Percentiles rank a stretch among this genome's conserved stretches.
Evolutionary conservation across 257 asterid genomes (phyloP).

Genomic region (Avicennia marina): DNA sequence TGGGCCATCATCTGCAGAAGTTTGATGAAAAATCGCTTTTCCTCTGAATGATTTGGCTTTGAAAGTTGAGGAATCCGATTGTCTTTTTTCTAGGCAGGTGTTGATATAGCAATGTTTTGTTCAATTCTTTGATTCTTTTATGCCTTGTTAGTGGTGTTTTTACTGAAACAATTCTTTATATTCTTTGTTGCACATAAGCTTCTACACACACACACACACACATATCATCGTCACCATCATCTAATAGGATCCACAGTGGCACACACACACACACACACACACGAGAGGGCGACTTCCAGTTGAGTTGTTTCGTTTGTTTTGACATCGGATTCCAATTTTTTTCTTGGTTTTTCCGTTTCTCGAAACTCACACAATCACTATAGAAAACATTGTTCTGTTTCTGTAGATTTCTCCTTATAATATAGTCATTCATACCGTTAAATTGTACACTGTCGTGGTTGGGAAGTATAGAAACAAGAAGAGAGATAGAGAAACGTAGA

Average conservation of each 20-base stretch:
- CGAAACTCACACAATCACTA: constrained; percentile 55
- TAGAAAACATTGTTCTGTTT: constrained; percentile 48
- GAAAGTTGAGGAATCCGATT: constrained; percentile 88
- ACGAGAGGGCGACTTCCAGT: constrained; percentile 1
- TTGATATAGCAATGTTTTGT: constrained; percentile 19
- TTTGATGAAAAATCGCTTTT: constrained; percentile 26
- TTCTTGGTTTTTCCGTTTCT: constrained; percentile 28
- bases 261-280: constrained; percentile 15
- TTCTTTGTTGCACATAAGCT: constrained; percentile 72
- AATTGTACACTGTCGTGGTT: constrained; percentile 26
- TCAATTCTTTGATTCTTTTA: constrained; percentile 68
- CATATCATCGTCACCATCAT: constrained; percentile 24
- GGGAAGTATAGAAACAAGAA: constrained; percentile 6
- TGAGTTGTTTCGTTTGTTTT: constrained; percentile 34
- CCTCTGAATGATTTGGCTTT: constrained; percentile 33
- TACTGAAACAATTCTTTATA: constrained; percentile 29
- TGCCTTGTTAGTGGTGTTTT: constrained; percentile 17
- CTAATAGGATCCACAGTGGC: constrained; percentile 57
- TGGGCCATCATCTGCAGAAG: constrained; percentile 23
- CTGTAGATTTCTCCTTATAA: constrained; percentile 43
- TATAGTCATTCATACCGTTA: constrained; percentile 10
- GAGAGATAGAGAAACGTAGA: constrained; percentile 26
- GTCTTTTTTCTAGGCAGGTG: constrained; percentile 49
- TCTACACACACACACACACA: constrained; percentile 9
- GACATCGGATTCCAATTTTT: constrained; percentile 85